Evolutionary conservation across 2,329 filamentous ascomycete genomes (phyloP), one percentile per base, ranked within the genome.

Genomic region (Nothophaeocryptopus gaeumannii): DNA sequence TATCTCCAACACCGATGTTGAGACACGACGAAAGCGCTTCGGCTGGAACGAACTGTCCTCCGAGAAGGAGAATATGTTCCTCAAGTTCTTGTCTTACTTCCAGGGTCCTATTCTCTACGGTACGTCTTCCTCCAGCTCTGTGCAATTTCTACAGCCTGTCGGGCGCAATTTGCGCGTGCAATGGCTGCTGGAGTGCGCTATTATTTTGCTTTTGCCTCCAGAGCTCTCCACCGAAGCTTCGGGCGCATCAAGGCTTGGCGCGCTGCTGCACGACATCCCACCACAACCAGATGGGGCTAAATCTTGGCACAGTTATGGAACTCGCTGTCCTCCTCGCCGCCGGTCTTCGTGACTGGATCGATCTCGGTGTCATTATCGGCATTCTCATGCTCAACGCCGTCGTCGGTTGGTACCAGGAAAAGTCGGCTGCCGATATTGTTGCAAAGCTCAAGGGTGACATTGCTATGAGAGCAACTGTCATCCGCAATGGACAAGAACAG

Each of bases 391-490:
- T 89, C 56, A 89, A 89, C 74, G 85, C 85, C 58, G 74, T 84
- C 57, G 85, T 88, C 69, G 85, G 85, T 76, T 89, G 85, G 81
- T 88, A 89, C 70, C 85, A 88, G 70, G 85, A 89, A 73, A 89
- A 89, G 76, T 85, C 88, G 72, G 85, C 85, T 62, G 85, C 84
- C 59, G 85, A 89, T 71, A 84, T 88, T 64, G 85, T 88, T 63
- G 85, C 85, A 49, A 81, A 76, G 56, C 74, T 89, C 55, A 88
- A 88, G 76, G 85, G 85, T 74, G 85, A 89, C 65, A 89, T 89
- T 65, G 85, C 85, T 63, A 85, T 89, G 82, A 85, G 82, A 72
- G 81, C 83, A 40, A 76, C 74, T 55, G 83, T 85, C 63, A 72
- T 88, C 60, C 84, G 85, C 64, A 78, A 86, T 66, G 84, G 85